Evolutionary conservation across 441 rosid genomes (phyloP), one percentile per base, ranked within the genome.

Genomic region (Aleurites moluccanus): DNA sequence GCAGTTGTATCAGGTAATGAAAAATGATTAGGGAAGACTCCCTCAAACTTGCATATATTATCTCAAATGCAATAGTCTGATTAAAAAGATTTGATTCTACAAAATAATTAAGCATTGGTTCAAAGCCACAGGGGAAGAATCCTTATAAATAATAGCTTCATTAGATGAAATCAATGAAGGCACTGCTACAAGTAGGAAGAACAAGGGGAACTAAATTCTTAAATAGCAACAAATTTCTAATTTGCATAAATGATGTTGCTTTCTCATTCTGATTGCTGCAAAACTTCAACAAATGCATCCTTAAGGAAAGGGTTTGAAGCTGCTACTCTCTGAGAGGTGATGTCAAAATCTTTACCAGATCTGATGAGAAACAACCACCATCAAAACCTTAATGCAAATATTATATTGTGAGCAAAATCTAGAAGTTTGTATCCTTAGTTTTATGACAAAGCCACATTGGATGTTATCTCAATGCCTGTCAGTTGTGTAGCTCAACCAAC

Each of bases 341-440:
- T 91, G 87, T 93, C 90, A 64, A 93, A 87, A 63, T 92, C 97
- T 81, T 86, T 82, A 75, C 99, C 99, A 45, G 96, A 91, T 68
- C 99, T 93, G 91, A 82, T 20, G 61, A 76, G 75, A 77, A 80
- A 77, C 68, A 75, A 50, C 13, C 20, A 27, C 65, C 66, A 75
- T 14, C 45, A 74, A 40, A 60, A 53, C 49, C 28, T 47, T 56
- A 77, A 69, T 64, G 57, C 33, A 42, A 40, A 28, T 66, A 59
- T 64, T 62, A 16, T 28, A 67, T 30, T 62, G 25, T 33, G 20
- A 70, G 20, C 56, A 72, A 28, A 38, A 42, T 73, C 52, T 44
- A 47, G 23, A 66, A 40, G 52, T 27, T 33, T 55, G 20, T 27
- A 1, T 4, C 5, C 11, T n/a, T 38, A 23, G 21, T n/a, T 44